These are phyloP conservation scores for Oxalis stricta DNA, from an alignment of 441 rosid species.

Conservation along the genomic window DNA sequence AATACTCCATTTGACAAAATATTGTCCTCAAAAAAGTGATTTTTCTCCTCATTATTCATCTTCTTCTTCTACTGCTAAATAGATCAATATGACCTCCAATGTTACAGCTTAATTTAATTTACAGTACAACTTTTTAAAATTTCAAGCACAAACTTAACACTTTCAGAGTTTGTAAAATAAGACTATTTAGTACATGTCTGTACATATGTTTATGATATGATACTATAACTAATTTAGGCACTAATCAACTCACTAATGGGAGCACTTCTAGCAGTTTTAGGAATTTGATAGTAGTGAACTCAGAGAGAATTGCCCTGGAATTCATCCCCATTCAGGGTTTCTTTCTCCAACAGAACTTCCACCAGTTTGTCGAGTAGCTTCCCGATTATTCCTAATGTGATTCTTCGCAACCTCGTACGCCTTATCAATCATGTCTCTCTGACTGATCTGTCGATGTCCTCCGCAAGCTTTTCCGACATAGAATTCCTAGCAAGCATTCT, in stretches of 20 bases:
- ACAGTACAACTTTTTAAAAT: too few relatives aligned
- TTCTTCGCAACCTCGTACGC: constrained; percentile 55
- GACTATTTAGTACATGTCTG: too few relatives aligned
- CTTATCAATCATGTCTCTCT: constrained; percentile 23
- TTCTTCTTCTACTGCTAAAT: too few relatives aligned
- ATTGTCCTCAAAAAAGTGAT: too few relatives aligned
- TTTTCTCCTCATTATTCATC: too few relatives aligned
- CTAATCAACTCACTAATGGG: constrained; percentile 20
- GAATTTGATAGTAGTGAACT: constrained; percentile 24
- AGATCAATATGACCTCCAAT: too few relatives aligned
- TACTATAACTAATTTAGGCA: too few relatives aligned
- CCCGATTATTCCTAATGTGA: constrained; percentile 41
- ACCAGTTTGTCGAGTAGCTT: constrained; percentile 66
- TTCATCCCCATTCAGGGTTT: constrained; percentile 51
- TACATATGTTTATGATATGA: too few relatives aligned
- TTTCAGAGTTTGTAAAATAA: too few relatives aligned
- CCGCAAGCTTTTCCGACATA: constrained; percentile 59
- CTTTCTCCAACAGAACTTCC: constrained; percentile 57
- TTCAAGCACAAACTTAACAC: too few relatives aligned
- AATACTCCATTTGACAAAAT: too few relatives aligned
- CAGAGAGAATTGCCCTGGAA: constrained; percentile 43
- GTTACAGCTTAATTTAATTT: too few relatives aligned
- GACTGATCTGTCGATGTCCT: constrained; percentile 46
- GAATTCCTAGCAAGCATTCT: constrained; percentile 57
- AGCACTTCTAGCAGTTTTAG: constrained; percentile 15